Evolutionary conservation across 768 basidiomycete species (phyloP), one percentile per base, ranked within the genome.

Genomic region (Cystofilobasidium bisporidii): DNA sequence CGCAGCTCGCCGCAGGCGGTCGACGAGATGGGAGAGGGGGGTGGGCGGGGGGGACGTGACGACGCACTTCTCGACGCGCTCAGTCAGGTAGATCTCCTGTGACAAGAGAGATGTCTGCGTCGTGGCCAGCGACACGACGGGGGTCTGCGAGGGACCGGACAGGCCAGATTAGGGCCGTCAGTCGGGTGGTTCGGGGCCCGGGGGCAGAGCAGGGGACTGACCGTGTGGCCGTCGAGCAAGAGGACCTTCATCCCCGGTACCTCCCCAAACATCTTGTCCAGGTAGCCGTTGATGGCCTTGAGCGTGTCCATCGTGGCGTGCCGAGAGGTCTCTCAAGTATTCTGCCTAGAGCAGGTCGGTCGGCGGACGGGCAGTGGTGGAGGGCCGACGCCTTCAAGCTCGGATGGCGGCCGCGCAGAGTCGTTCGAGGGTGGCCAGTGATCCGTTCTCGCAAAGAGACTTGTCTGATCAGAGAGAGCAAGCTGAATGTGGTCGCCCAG

Each of bases 11-110:
- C n/a, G n/a, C n/a, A n/a, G n/a, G n/a, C n/a, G n/a, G n/a, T n/a
- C 11, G 43, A 26, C 17, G 18, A 45, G 22, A 47, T 47, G 33
- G 30, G 32, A 24, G 60, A 61, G 47, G 59, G 64, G 48, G 15
- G 24, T 45, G 17, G 36, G 11, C 50, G 28, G 48, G 50, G 32
- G 15, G 8, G 18, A 30, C 58, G 20, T 47, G 40, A 18, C 59
- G 20, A 75, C 75, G 40, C 80, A 85, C 81, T 98, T 98, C 81
- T 98, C 96, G 74, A 99, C 90, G 64, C 92, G 83, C 79, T 99
- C 96, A 5, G 94, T 99, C 63, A 99, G 83, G 79, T 99, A 99
- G 50, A 98, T 90, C 75, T 99, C 93, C 72, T 98, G 91, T 3
- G 92, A 86, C 50, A 99, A 81, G 33, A 99, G 82, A 12, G 86